Conservation (phyloP, 2,329 filamentous ascomycete genomes). For the Pestalotiopsis sp. region DNA sequence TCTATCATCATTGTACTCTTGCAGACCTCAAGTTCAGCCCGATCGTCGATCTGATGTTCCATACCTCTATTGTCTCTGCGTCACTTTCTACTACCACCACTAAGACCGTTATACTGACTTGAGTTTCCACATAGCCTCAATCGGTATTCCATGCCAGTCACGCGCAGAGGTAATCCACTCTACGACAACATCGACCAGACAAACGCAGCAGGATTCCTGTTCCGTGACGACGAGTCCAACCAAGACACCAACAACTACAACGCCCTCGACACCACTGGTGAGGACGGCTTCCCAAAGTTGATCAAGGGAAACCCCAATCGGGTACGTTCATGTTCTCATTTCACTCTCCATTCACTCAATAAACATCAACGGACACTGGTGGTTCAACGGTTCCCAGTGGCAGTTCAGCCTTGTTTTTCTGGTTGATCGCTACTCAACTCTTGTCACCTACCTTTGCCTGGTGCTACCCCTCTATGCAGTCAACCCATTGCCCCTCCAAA, state of each 20-base stretch:
- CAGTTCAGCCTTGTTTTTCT: not conserved
- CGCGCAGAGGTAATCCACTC: slow-evolving; percentile 63
- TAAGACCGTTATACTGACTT: slow-evolving; percentile 18
- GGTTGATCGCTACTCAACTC: not conserved
- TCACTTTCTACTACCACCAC: not conserved
- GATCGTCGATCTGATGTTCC: not conserved
- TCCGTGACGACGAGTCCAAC: slow-evolving; percentile 72
- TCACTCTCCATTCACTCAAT: not conserved
- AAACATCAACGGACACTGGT: not conserved
- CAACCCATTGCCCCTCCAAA: slow-evolving; percentile 13
- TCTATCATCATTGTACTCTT: too few relatives aligned
- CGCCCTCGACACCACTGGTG: slow-evolving; percentile 70
- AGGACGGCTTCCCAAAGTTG: slow-evolving; percentile 87
- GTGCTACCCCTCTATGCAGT: not conserved
- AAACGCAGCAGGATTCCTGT: slow-evolving; percentile 84
- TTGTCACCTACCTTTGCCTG: slow-evolving; percentile 6
- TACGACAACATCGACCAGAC: slow-evolving; percentile 78
- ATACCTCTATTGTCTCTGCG: not conserved
- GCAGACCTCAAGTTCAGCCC: not conserved
- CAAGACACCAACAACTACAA: slow-evolving; percentile 67
- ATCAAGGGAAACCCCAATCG: slow-evolving; percentile 53
- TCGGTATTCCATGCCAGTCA: slow-evolving; percentile 92
- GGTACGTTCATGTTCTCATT: slow-evolving; percentile 40
- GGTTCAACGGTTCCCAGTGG: not conserved
- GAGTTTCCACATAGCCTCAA: slow-evolving; percentile 62